Base-by-base conservation (phyloP, 805 yeast species). In the Wickerhamiella australiensis region DNA sequence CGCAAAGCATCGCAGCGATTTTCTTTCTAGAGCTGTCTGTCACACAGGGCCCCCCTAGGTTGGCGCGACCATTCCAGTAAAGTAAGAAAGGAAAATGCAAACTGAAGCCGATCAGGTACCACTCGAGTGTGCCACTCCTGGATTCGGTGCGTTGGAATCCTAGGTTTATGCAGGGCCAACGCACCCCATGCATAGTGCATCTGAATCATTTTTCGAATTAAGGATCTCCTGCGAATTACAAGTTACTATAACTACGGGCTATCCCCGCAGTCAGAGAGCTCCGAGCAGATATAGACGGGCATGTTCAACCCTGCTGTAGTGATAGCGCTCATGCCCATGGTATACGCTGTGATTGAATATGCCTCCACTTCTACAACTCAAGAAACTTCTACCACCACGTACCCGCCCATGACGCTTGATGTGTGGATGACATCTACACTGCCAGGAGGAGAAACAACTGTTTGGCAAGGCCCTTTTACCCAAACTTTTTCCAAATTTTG, bases 341-440 rank as follows among this genome's bases (percentile, higher is more conserved):
- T 21, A 18, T 4, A 31, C 12, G 36, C 23, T 7, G 45, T 13
- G 20, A 9, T 27, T 5, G 45, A 29, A 11, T 11, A 17, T 13
- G 12, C 36, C 20, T 5, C 25, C n/a, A 27, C 36, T 13, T 2
- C 36, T 9, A 3, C 33, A n/a, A n/a, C n/a, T 6, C 22, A 18
- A 5, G 13, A 29, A 11, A 29, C 33, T 5, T 29, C 12, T 12
- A 45, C 47, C 18, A 45, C 47, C 21, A n/a, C 42, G 25, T 3
- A 15, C n/a, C 47, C 47, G 15, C 29, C 47, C n/a, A 26, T n/a
- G 29, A 45, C 47, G n/a, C 15, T 45, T 18, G 12, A 23, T 3
- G 47, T 45, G 23, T 45, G 47, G 47, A 33, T 4, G 11, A 33
- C 38, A 7, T 33, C 38, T 11, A 33, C 38, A 20, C 38, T 33